Percentiles rank a stretch among this genome's conserved stretches.
Evolutionary conservation across 768 basidiomycete species (phyloP).

Genomic region (Boletus vinaceobasis): DNA sequence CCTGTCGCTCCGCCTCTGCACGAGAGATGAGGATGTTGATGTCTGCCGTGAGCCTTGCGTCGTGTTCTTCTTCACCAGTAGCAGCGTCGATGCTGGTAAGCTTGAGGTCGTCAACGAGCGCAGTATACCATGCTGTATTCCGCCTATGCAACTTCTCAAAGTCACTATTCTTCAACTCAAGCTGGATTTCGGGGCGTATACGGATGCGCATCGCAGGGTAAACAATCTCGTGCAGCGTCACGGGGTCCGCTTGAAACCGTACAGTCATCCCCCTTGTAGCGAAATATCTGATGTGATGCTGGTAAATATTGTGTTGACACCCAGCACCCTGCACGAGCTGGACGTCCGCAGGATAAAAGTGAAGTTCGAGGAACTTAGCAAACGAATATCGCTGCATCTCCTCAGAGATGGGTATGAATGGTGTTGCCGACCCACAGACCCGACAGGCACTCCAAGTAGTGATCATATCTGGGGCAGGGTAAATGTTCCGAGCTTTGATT

Average conservation of each 20-base stretch:
- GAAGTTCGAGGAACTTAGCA: conserved; percentile 92
- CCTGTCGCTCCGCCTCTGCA: conserved; percentile 71
- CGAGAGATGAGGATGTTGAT: conserved; percentile 65
- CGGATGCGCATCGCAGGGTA: conserved; percentile 87
- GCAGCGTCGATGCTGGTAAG: conserved; percentile 74
- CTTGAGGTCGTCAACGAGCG: conserved; percentile 71
- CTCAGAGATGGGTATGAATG: conserved; percentile 84
- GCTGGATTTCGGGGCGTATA: conserved; percentile 80
- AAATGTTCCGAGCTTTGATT: conserved; percentile 54
- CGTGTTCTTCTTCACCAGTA: conserved; percentile 72
- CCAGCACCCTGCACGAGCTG: conserved; percentile 82
- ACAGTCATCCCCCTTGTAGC: conserved; percentile 80
- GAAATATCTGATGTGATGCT: conserved; percentile 91
- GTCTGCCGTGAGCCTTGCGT: conserved; percentile 57
- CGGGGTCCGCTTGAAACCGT: conserved; percentile 81
- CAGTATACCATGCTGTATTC: conserved; percentile 72
- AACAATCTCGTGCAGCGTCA: conserved; percentile 80
- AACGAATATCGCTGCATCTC: conserved; percentile 95
- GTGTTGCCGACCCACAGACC: conserved; percentile 72
- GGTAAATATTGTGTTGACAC: conserved; percentile 93
- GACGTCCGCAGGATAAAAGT: conserved; percentile 91
- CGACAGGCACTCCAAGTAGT: conserved; percentile 92
- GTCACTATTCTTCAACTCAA: conserved; percentile 90
- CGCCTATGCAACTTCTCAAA: conserved; percentile 72
- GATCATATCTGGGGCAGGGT: conserved; percentile 69